Base-by-base conservation (phyloP, 2,329 filamentous ascomycete species). In the Daldinia sp. region DNA sequence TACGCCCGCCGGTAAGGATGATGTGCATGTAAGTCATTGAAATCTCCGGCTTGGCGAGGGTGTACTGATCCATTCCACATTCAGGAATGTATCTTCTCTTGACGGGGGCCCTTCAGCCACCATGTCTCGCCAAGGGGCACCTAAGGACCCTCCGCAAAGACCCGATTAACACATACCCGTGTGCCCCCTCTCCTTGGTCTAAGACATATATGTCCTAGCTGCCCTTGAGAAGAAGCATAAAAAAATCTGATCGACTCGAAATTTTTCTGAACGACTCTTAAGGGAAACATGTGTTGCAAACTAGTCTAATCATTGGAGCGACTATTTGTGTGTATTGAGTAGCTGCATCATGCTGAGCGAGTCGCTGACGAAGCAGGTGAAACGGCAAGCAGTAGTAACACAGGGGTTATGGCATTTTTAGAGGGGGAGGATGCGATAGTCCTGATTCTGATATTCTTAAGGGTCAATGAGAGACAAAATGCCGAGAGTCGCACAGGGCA, bases 11-110 rank as follows among this genome's bases (percentile, higher is more conserved):
- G 59, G 59, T 46, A 71, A 57, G 59, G 62, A 62, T 68, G 60
- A 53, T 60, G 67, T 70, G 62, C 63, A 35, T 54, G 51, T 39
- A 54, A 75, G 70, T 74, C 74, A 75, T 35, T 51, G 51, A 70
- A 71, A 74, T 73, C 65, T 67, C 68, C 65, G 67, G 65, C 72
- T 72, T 73, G 71, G 74, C 73, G 56, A 60, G 63, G 50, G 51
- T 65, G 20, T 41, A 44, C 33, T 53, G 46, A 64, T 65, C 54
- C 68, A 72, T 71, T 71, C 69, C 67, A 62, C 54, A 69, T 65
- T 23, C 3, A 69, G 67, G 63, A 67, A 69, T 67, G 67, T 26
- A 23, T 60, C 50, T 48, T 48, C 67, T 60, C 55, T 63, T n/a
- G 50, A 15, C 15, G 15, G 58, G 33, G 44, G 20, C 39, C 46